phyloP scores from a whole-genome alignment of 2,329 filamentous ascomycete genomes.

The Septoria linicola region DNA sequence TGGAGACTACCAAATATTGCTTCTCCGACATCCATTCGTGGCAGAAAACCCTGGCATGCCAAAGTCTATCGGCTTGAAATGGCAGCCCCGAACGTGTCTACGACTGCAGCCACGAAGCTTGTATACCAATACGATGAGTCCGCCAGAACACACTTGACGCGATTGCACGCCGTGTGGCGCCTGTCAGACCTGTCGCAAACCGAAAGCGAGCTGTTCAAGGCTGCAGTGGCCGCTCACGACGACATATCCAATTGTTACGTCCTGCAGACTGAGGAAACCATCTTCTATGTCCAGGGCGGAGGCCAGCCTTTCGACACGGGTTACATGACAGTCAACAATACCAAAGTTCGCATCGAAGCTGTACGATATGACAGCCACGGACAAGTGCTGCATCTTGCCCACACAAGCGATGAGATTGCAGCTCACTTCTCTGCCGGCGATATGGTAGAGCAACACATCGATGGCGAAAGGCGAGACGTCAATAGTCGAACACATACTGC shows the following conservation, averaged over 20 bases:
- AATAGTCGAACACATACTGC: conserved; percentile 72
- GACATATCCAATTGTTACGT: conserved; percentile 3
- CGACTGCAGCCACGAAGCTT: neutral
- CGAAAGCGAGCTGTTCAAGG: conserved; percentile 8
- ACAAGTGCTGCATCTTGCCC: conserved; percentile 63
- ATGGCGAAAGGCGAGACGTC: conserved; percentile 59
- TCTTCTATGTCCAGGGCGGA: conserved; percentile 74
- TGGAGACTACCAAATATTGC: no score
- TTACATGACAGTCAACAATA: conserved; percentile 45
- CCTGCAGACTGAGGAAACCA: conserved; percentile 57
- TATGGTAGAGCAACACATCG: conserved; percentile 57
- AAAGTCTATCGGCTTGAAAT: no score
- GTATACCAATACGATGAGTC: conserved; percentile 14
- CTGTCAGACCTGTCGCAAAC: conserved; percentile 4
- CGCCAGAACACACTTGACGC: conserved; percentile 11
- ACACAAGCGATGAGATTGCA: neutral
- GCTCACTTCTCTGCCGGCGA: conserved; percentile 42
- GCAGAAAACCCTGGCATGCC: no score
- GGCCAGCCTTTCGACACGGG: conserved; percentile 71
- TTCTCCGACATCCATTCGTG: no score
- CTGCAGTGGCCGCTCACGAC: neutral
- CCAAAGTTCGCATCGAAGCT: conserved; percentile 53
- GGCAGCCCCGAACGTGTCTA: no score
- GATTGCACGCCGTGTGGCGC: conserved; percentile 1
- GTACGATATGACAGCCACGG: conserved; percentile 58